Evolutionary conservation across 371 early-diverging fungal species (phyloP), one percentile per base, ranked within the genome.

Genomic region (Apophysomyces elegans): DNA sequence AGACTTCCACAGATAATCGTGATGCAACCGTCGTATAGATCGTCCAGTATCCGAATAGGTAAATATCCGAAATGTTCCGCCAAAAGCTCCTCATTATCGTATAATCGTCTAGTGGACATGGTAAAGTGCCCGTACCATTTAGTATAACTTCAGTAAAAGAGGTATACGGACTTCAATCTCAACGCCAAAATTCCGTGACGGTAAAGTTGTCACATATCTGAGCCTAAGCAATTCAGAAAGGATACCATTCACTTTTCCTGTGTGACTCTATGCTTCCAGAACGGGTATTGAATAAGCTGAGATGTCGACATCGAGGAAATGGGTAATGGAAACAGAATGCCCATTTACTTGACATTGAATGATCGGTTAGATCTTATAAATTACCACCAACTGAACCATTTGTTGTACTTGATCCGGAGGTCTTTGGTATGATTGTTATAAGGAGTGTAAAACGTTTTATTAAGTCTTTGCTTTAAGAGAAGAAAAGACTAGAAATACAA

Each of bases 61-160:
- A 62, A 26, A 36, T 38, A 70, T 16, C 65, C 63, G 6, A 70
- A 62, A 36, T 62, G 65, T 65, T 70, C 70, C 6, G 59, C 58
- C 16, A 70, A 14, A 45, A 65, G 56, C 26, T 70, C 70, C 36
- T 9, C 37, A 46, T 70, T 56, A 11, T 62, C 59, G 35, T 70
- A 70, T 21, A 39, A 18, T 11, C 62, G 69, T 41, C 46, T 45
- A 26, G 32, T 26, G 32, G 32, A 26, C 32, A 26, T 26, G 32
- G 32, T 26, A 26, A 26, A 26, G 32, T 26, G 32, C 32, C 32
- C 32, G 32, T 26, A 26, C 2, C 32, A 26, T 26, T 26, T 26
- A 26, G 32, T 26, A 1, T 26, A 26, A 26, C 1, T 26, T 26
- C 32, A 2, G 32, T 26, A 26, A 26, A 26, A 43, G 14, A 43